Percentiles rank a stretch among this genome's conserved stretches.
Evolutionary conservation across 2,329 filamentous ascomycete species (phyloP).

Genomic region (Diaporthe amygdali): DNA sequence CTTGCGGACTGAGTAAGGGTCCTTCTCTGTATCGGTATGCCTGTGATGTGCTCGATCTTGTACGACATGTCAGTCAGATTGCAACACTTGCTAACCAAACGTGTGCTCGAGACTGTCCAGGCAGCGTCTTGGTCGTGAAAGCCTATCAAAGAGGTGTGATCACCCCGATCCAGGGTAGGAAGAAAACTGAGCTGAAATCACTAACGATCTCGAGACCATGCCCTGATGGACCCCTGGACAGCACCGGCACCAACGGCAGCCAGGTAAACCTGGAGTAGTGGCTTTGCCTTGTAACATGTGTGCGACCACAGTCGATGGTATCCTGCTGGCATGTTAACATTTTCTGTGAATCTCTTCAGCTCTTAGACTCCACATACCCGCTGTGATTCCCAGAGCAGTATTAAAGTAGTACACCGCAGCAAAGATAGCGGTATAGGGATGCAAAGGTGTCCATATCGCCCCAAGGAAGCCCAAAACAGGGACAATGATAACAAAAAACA

Average conservation of each 20-base stretch:
- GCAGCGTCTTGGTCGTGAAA: background rate
- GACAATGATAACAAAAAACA: constrained; percentile 78
- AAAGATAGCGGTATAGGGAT: constrained; percentile 74
- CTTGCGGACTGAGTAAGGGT: constrained; percentile 90
- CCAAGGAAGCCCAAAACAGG: constrained; percentile 75
- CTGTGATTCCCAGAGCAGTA: constrained; percentile 81
- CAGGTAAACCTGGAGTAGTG: constrained; percentile 81
- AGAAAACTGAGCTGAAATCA: background rate
- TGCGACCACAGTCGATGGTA: constrained; percentile 89
- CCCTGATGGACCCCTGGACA: constrained; percentile 84
- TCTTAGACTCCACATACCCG: constrained; percentile 33
- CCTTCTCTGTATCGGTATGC: constrained; percentile 91
- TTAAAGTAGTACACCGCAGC: constrained; percentile 82
- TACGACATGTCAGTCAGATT: background rate
- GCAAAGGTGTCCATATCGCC: constrained; percentile 79
- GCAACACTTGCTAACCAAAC: constrained; percentile 70
- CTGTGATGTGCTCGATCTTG: constrained; percentile 83
- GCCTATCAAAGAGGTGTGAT: too few species aligned
- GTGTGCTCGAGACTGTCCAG: constrained; percentile 75
- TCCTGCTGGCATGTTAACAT: constrained; percentile 42
- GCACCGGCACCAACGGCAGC: constrained; percentile 82
- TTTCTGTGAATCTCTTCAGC: too few species aligned
- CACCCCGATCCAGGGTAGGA: background rate
- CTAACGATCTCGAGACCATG: constrained; percentile 75
- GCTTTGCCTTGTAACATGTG: constrained; percentile 78